These are phyloP conservation scores for Neurospora sp. DNA, from an alignment of 495 filamentous ascomycete genomes.

Conservation along the genomic window DNA sequence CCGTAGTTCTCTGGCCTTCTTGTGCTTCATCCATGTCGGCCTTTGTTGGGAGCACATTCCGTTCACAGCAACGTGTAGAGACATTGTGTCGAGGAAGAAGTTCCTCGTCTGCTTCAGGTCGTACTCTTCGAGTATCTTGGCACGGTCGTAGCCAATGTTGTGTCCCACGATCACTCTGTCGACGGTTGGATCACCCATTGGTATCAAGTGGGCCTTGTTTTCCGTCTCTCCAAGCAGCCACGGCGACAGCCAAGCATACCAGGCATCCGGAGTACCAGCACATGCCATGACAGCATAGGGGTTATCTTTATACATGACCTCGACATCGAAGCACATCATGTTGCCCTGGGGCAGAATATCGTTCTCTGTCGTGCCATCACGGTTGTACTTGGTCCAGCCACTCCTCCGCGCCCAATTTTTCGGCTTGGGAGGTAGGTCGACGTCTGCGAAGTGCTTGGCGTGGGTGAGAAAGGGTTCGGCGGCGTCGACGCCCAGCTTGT, in stretches of 20 bases:
- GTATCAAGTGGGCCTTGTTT: constrained; percentile 70
- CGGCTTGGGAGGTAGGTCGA: constrained; percentile 62
- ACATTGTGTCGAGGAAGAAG: constrained; percentile 96
- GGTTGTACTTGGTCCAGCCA: constrained; percentile 90
- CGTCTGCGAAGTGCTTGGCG: constrained; percentile 60
- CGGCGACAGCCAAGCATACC: constrained; percentile 96
- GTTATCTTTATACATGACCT: constrained; percentile 91
- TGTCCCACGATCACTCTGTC: constrained; percentile 80
- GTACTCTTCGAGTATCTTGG: constrained; percentile 85
- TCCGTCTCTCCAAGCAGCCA: constrained; percentile 82
- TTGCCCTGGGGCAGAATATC: constrained; percentile 69
- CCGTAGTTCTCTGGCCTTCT: constrained; percentile 75
- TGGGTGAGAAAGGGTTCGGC: constrained; percentile 76
- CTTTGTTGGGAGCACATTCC: constrained; percentile 97
- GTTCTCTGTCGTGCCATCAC: constrained; percentile 56
- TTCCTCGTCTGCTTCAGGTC: constrained; percentile 68
- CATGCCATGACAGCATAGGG: constrained; percentile 95
- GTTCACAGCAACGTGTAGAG: constrained; percentile 92
- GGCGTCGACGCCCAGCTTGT: constrained; percentile 77
- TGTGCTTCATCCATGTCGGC: constrained; percentile 92
- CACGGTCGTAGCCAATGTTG: constrained; percentile 92
- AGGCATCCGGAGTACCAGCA: constrained; percentile 72
- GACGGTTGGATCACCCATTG: constrained; percentile 62
- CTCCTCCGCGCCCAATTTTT: constrained; percentile 67
- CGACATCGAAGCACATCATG: constrained; percentile 87